Evolutionary conservation across 129 eudicot species (phyloP).

Genomic region (Chrysanthemum makinoi): DNA sequence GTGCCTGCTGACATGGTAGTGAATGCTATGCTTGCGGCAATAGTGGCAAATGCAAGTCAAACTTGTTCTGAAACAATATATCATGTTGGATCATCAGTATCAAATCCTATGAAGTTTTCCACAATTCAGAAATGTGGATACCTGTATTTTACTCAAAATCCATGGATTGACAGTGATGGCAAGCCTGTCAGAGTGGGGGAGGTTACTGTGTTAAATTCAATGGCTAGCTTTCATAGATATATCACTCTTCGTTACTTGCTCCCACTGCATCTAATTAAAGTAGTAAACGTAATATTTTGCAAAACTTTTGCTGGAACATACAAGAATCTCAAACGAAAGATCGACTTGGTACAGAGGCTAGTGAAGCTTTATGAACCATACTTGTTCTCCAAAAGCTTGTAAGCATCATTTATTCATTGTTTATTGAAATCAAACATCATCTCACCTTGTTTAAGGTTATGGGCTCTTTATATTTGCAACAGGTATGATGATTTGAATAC

Average conservation of each 20-base stretch:
- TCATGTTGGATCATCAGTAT: slow-evolving; percentile 74
- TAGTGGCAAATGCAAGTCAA: slow-evolving; percentile 51
- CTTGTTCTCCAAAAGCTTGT: slow-evolving; percentile 77
- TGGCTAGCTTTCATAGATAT: slow-evolving; percentile 74
- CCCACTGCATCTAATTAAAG: slow-evolving; percentile 60
- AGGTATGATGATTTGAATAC: slow-evolving; percentile 56
- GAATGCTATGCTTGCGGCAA: slow-evolving; percentile 67
- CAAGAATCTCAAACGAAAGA: slow-evolving; percentile 45
- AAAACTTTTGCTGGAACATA: slow-evolving; percentile 48
- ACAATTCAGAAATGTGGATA: slow-evolving; percentile 39
- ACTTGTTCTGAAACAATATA: slow-evolving; percentile 37
- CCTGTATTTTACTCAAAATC: slow-evolving; percentile 51
- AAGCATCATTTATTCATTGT: slow-evolving; percentile 45
- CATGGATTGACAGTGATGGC: slow-evolving; percentile 83
- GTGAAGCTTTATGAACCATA: slow-evolving; percentile 74
- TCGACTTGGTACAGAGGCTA: slow-evolving; percentile 49
- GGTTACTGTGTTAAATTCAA: slow-evolving; percentile 47
- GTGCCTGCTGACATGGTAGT: slow-evolving; percentile 97
- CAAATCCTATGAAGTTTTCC: slow-evolving; percentile 44
- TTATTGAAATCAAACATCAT: background rate
- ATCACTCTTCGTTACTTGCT: slow-evolving; percentile 61
- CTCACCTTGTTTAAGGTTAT: background rate
- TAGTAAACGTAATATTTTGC: slow-evolving; percentile 53
- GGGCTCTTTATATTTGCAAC: background rate
- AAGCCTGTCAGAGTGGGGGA: slow-evolving; percentile 58